A percentile compares a stretch with the other conserved stretches of the same genome.
Conservation (phyloP, 306 rosid species). For the Myrica gale region DNA sequence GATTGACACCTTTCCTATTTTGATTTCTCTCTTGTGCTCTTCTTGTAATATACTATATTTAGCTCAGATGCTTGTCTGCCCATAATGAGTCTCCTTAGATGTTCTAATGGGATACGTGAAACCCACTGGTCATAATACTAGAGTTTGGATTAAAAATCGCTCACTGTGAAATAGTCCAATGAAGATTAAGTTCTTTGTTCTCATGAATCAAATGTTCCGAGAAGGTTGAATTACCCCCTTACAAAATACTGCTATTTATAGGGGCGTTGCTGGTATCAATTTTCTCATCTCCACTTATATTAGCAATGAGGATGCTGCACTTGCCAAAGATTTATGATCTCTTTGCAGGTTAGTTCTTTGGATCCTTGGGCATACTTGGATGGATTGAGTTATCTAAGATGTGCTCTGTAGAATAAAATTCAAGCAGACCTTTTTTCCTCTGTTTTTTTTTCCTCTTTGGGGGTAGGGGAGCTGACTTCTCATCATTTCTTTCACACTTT, state of each 20-base stretch:
- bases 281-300: constrained; percentile 58
- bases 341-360: constrained; percentile 51
- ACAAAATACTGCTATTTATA: constrained; percentile 27
- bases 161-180: background rate
- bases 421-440: background rate
- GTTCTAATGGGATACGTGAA: background rate
- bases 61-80: background rate
- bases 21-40: constrained; percentile 9
- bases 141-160: background rate
- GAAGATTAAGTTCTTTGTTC: background rate
- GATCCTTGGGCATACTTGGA: constrained; percentile 1
- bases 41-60: background rate
- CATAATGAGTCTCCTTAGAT: background rate
- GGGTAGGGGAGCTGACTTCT: background rate
- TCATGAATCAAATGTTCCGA: background rate
- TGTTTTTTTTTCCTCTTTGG: background rate
- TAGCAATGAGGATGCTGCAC: constrained; percentile 53
- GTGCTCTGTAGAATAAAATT: background rate
- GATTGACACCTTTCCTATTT: constrained; percentile 8
- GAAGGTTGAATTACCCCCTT: background rate
- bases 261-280: constrained; percentile 76
- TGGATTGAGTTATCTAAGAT: background rate
- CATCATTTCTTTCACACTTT: background rate
- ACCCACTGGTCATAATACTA: background rate
- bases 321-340: constrained; percentile 75